These are phyloP conservation scores for Zarea fungicola DNA, from an alignment of 2,329 filamentous ascomycete species.

Conservation along the genomic window DNA sequence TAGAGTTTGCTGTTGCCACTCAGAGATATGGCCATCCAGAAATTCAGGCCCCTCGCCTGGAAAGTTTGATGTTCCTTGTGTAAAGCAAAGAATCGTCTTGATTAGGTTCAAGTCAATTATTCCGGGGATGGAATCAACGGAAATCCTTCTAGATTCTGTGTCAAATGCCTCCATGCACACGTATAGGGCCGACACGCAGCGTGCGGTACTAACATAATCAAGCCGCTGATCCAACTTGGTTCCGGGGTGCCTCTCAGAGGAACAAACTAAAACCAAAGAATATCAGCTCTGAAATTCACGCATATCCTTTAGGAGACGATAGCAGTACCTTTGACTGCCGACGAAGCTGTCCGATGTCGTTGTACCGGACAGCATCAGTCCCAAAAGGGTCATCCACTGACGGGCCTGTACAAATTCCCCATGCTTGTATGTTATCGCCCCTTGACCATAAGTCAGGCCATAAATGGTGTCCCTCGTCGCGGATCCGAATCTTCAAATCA, in stretches of 20 bases:
- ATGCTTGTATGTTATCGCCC: not conserved
- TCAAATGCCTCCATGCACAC: not conserved
- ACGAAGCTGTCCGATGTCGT: not conserved
- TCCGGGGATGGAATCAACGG: not conserved
- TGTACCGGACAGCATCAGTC: not conserved
- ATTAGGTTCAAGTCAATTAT: not conserved
- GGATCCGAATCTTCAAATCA: not conserved
- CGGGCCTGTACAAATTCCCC: not conserved
- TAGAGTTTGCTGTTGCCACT: not conserved
- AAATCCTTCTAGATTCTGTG: not conserved
- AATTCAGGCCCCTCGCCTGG: not conserved
- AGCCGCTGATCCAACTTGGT: not conserved
- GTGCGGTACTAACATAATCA: not conserved
- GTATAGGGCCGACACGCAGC: not conserved
- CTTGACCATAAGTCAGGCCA: not conserved
- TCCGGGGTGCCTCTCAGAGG: not conserved
- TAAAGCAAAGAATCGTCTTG: not conserved
- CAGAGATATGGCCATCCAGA: not conserved
- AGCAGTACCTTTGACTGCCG: not conserved
- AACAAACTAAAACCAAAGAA: not conserved
- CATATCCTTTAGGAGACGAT: not conserved
- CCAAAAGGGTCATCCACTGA: not conserved
- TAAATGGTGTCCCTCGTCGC: not conserved
- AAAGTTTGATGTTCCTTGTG: not conserved
- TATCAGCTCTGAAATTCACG: not conserved